phyloP scores from a whole-genome alignment of 2,329 filamentous ascomycete species.

The Clathrospora elynae region DNA sequence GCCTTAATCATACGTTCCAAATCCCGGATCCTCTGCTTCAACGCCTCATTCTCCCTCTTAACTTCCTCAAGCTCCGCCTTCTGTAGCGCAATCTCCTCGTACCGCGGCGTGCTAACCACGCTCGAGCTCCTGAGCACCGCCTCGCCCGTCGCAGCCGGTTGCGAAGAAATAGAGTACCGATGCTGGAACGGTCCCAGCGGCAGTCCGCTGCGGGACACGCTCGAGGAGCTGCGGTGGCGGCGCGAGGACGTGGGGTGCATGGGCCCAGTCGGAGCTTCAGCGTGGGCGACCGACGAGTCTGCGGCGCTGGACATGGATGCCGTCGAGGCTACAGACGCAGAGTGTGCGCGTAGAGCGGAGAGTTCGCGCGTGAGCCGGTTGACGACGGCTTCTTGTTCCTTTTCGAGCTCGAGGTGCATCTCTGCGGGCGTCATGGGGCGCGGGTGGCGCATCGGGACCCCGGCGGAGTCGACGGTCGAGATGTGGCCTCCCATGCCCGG shows the following conservation, averaged over 20 bases:
- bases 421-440: conserved; percentile 86
- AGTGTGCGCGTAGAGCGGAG: conserved; percentile 74
- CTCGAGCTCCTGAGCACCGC: conserved; percentile 40
- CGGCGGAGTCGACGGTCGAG: conserved; percentile 51
- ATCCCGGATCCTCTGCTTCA: conserved; percentile 55
- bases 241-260: conserved; percentile 60
- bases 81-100: conserved; percentile 53
- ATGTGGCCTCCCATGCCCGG: conserved; percentile 35
- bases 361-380: conserved; percentile 93
- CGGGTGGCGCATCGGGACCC: conserved; percentile 78
- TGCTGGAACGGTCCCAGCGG: conserved; percentile 32
- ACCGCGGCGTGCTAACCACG: conserved; percentile 47
- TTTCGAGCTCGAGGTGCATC: conserved; percentile 86
- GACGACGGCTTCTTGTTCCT: conserved; percentile 93
- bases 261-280: conserved; percentile 52
- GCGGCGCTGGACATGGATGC: conserved; percentile 45
- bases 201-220: conserved; percentile 51
- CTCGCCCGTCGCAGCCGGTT: conserved; percentile 35
- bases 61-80: conserved; percentile 55
- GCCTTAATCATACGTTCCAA: conserved; percentile 50
- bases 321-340: conserved; percentile 66
- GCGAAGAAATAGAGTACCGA: conserved; percentile 42
- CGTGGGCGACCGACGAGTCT: conserved; percentile 53
- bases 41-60: conserved; percentile 55
- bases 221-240: conserved; percentile 63